Evolutionary conservation across 352 stramenopile species (phyloP), one percentile per base, ranked within the genome.

Genomic region (Pythium dissimile): DNA sequence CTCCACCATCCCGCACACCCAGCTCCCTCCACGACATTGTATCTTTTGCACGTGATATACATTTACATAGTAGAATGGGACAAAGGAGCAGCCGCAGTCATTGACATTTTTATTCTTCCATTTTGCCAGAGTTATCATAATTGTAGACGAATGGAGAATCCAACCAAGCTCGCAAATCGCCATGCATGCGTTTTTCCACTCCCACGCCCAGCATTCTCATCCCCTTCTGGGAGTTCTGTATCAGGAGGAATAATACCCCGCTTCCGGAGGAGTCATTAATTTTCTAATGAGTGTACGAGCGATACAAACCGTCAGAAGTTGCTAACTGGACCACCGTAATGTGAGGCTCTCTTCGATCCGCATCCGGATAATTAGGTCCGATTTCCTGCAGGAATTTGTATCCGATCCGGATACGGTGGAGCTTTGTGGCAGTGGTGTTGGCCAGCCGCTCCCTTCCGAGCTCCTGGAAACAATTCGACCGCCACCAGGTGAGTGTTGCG

Each of bases 351-450:
- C 26, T 28, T 12, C 12, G 53, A 69, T 64, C 61, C 15, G 26
- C 26, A 54, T 64, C 61, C 61, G 61, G 61, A 69, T 69, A 69
- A 63, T 10, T 3, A 1, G n/a, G 24, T 5, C 8, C 20, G 0
- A 8, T 31, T 13, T 44, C 12, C 9, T 53, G 39, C 18, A 55
- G 39, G 9, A 15, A 28, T 23, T 59, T 42, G 32, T 61, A 53
- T 50, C 0, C 12, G 23, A 59, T 66, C 63, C 63, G 63, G 63
- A 66, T 71, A 66, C 32, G 12, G 35, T 43, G 26, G 52, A 31
- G 51, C 56, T 66, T 71, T 71, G 63, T 71, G 63, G 63, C 42
- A 71, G 63, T 71, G 63, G 63, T 62, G 44, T 69, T 67, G 59
- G 38, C 37, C 52, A 26, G 23, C 38, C 20, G 49, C 56, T 65